Evolutionary conservation across 257 asterid species (phyloP).

Genomic region (Osmanthus fragrans): DNA sequence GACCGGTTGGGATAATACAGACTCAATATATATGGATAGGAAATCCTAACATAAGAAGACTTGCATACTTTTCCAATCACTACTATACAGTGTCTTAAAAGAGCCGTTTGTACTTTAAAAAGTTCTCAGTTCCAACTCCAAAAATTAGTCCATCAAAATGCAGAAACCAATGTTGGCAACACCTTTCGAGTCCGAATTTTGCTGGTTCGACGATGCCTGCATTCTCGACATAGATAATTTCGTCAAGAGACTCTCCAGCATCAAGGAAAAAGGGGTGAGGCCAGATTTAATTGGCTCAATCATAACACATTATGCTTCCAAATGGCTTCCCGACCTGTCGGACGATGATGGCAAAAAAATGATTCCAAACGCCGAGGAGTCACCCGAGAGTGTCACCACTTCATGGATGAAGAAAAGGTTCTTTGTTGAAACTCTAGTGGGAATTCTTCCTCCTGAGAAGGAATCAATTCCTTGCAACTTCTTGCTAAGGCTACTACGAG

Average conservation of each 20-base stretch:
- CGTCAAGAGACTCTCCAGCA: constrained; percentile 55
- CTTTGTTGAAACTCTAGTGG: constrained; percentile 58
- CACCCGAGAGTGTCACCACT: constrained; percentile 49
- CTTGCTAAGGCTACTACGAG: constrained; percentile 60
- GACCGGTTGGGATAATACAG: no score
- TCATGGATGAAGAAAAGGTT: constrained; percentile 67
- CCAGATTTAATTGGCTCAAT: constrained; percentile 72
- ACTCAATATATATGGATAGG: no score
- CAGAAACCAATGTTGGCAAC: constrained; percentile 24
- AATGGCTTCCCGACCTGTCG: constrained; percentile 78
- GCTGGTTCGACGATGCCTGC: constrained; percentile 49
- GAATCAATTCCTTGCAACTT: constrained; percentile 70
- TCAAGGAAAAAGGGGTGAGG: constrained; percentile 53
- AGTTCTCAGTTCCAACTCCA: not conserved
- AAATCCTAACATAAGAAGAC: not conserved
- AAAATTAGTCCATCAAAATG: no score
- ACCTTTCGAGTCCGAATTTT: constrained; percentile 20
- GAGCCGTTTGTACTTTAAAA: not conserved
- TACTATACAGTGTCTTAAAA: not conserved
- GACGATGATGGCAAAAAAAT: constrained; percentile 14
- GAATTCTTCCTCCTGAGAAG: constrained; percentile 65
- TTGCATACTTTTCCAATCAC: not conserved
- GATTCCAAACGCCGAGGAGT: constrained; percentile 10
- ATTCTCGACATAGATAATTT: constrained; percentile 76
- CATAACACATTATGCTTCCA: constrained; percentile 68